These are phyloP conservation scores for Alternaria brassicae DNA, from an alignment of 2,329 filamentous ascomycete species.

Conservation along the genomic window DNA sequence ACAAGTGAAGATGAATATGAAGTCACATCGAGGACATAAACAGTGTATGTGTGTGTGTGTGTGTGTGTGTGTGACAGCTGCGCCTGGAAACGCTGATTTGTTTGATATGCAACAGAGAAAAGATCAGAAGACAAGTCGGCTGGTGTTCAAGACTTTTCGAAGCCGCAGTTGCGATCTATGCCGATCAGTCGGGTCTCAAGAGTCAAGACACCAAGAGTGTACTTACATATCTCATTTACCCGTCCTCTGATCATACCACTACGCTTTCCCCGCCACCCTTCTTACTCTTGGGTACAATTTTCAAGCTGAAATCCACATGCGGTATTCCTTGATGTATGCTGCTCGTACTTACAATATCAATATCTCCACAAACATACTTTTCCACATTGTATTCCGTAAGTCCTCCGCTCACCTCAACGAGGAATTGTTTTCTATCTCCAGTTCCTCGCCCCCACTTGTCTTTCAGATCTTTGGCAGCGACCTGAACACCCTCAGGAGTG, in stretches of 20 bases:
- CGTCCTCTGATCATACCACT: constrained; percentile 4
- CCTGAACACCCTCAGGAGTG: constrained; percentile 75
- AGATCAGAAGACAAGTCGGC: not conserved
- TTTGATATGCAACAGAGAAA: no score
- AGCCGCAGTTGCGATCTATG: not conserved
- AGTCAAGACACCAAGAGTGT: not conserved
- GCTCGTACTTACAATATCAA: constrained; percentile 95
- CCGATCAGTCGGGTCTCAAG: not conserved
- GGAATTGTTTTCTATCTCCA: constrained; percentile 65
- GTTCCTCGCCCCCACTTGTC: constrained; percentile 75
- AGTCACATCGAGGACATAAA: not conserved
- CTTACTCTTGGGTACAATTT: constrained; percentile 67
- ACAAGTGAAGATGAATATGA: constrained; percentile 2
- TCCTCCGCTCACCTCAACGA: constrained; percentile 93
- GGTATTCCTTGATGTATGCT: constrained; percentile 95
- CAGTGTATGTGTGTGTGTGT: not conserved
- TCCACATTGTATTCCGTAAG: constrained; percentile 84
- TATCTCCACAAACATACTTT: constrained; percentile 78
- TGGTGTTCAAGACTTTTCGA: not conserved
- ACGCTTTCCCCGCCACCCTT: constrained; percentile 25
- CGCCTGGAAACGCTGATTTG: not conserved
- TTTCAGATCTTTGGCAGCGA: constrained; percentile 77
- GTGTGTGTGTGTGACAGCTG: not conserved
- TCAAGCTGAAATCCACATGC: constrained; percentile 95
- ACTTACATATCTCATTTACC: not conserved